A percentile compares a stretch with the other conserved stretches of the same genome.
phyloP scores from a whole-genome alignment of 148 eudicot species.

The Hydrangea macrophylla region DNA sequence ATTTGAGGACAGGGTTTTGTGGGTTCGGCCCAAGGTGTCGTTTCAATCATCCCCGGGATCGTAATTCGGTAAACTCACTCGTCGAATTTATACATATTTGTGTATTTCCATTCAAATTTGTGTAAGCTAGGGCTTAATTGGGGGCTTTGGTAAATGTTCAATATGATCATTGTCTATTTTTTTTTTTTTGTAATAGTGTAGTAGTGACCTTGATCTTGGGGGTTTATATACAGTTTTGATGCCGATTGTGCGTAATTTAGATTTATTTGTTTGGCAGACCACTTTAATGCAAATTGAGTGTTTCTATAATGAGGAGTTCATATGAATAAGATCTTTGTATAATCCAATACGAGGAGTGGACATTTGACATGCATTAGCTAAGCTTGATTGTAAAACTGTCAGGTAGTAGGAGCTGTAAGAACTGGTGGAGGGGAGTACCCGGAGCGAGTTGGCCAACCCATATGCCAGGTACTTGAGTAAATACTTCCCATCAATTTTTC shows the following conservation, averaged over 20 bases:
- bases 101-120: too few relatives aligned
- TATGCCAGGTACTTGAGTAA: constrained; percentile 69
- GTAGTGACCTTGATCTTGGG: constrained; percentile 1
- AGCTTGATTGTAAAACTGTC: constrained; percentile 11
- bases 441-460: constrained; percentile 80
- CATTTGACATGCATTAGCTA: constrained; percentile 6
- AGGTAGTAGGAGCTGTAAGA: constrained; percentile 62
- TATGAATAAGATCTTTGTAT: not conserved
- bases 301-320: not conserved
- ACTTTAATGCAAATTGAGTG: not conserved
- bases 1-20: constrained; percentile 72
- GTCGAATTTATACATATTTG: not conserved
- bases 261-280: not conserved
- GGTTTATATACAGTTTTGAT: not conserved
- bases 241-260: constrained; percentile 4
- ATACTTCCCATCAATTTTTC: not conserved
- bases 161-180: constrained; percentile 15
- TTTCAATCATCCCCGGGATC: constrained; percentile 84
- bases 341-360: not conserved
- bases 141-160: constrained; percentile 18
- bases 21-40: constrained; percentile 88
- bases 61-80: constrained; percentile 35
- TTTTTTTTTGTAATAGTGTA: not conserved
- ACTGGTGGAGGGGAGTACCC: constrained; percentile 66
- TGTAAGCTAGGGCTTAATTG: constrained; percentile 13